Evolutionary conservation across 208 protist genomes (phyloP), one percentile per base, ranked within the genome.

Genomic region (Trypanosoma congolense): DNA sequence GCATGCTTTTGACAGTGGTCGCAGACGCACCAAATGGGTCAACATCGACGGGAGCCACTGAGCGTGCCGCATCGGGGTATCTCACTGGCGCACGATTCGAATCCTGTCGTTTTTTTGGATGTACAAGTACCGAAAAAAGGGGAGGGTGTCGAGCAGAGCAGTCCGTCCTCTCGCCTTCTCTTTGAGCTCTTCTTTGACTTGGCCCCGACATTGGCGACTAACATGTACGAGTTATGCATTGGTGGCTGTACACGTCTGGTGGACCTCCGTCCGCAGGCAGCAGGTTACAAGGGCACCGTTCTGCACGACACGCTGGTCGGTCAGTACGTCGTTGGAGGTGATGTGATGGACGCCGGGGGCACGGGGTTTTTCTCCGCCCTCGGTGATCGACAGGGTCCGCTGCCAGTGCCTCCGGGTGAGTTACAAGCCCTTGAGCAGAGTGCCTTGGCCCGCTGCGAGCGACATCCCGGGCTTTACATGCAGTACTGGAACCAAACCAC

Each of bases 111-210:
- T 3, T 67, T 73, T 57, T 26, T 73, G 3, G 66, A 73, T 21
- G 56, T 73, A 3, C 19, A 24, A 29, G 31, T 36, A 16, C 36
- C 59, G 19, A 55, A 24, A n/a, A n/a, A 19, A 22, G 21, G 47
- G 24, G n/a, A 19, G 14, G 19, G 16, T 25, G 18, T 14, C 5
- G 18, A 40, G 22, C 4, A 14, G 14, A 3, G 38, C 0, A 18
- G 19, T 38, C 22, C 2, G 14, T 24, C 52, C n/a, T 4, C 40
- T 8, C 66, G 66, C 31, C 57, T 73, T 61, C 18, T 62, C 6
- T 57, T 73, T 57, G 66, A 73, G 46, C 51, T 73, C 12, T 73
- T 73, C 43, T 30, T 52, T 1, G 58, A 73, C 25, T 48, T 73
- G 30, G 56, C 52, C 2, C 59, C 66, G 2, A 58, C 41, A 28